A percentile compares a stretch with the other conserved stretches of the same genome.
These are phyloP conservation scores for Metschnikowia kunwiensis DNA, from an alignment of 805 yeast species.

Conservation along the genomic window DNA sequence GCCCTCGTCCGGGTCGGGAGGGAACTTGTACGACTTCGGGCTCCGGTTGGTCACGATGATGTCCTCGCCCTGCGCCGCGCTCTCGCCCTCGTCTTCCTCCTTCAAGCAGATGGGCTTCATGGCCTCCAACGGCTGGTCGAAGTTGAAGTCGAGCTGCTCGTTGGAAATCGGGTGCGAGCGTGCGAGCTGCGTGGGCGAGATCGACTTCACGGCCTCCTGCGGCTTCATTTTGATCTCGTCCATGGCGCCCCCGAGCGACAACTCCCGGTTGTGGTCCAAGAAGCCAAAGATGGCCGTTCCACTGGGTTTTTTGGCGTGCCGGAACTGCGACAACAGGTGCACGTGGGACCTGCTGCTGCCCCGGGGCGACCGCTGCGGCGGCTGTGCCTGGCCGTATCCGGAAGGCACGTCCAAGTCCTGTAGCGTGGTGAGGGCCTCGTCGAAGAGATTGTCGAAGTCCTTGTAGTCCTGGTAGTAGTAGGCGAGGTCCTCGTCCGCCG, in stretches of 20 bases:
- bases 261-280: slow-evolving; percentile 57
- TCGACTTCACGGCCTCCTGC: slow-evolving; percentile 20
- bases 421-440: slow-evolving; percentile 51
- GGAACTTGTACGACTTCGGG: slow-evolving; percentile 57
- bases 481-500: slow-evolving; percentile 50
- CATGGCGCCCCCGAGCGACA: slow-evolving; percentile 54
- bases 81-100: slow-evolving; percentile 28
- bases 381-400: slow-evolving; percentile 27
- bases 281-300: slow-evolving; percentile 84
- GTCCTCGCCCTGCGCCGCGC: slow-evolving; percentile 29
- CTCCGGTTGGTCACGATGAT: slow-evolving; percentile 45
- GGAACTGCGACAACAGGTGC: slow-evolving; percentile 16
- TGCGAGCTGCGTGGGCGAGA: slow-evolving; percentile 28
- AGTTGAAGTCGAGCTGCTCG: slow-evolving; percentile 19
- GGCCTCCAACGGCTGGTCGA: slow-evolving; percentile 18
- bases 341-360: slow-evolving; percentile 12
- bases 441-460: slow-evolving; percentile 54
- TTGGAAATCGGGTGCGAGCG: slow-evolving; percentile 9
- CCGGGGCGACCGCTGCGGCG: slow-evolving; percentile 9
- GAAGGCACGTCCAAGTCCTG: slow-evolving; percentile 66
- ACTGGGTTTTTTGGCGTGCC: slow-evolving; percentile 61
- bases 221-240: slow-evolving; percentile 17
- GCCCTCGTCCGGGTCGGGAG: slow-evolving; percentile 35
- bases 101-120: slow-evolving; percentile 24
- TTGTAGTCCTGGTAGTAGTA: slow-evolving; percentile 43